Conservation (phyloP, 768 basidiomycete species). For the Leccinum truebloodii region DNA sequence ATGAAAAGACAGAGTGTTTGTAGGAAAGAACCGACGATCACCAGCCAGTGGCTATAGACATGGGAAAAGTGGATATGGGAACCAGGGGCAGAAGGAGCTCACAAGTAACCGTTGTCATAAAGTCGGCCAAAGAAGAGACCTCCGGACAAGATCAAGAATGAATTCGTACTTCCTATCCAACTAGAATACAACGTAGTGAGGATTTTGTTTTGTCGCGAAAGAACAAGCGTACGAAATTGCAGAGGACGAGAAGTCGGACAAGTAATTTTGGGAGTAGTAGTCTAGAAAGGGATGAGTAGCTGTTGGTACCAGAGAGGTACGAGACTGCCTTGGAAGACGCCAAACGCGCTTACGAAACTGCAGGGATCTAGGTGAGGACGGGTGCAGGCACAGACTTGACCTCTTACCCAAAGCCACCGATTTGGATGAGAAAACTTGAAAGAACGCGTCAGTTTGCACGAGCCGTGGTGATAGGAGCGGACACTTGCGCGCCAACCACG, state of each 20-base stretch:
- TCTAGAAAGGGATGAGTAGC: constrained; percentile 26
- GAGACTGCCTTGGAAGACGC: constrained; percentile 40
- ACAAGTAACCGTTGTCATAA: constrained; percentile 56
- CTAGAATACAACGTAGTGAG: constrained; percentile 17
- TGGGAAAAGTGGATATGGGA: background rate
- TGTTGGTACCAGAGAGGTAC: background rate
- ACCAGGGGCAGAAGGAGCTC: constrained; percentile 7
- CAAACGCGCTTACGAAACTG: constrained; percentile 39
- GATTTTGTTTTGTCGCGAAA: background rate
- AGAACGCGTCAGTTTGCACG: background rate
- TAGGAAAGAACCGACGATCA: constrained; percentile 45
- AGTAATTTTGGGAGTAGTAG: constrained; percentile 39
- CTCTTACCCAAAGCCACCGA: constrained; percentile 39
- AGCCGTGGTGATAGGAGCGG: background rate
- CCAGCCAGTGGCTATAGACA: constrained; percentile 39
- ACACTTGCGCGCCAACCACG: constrained; percentile 25
- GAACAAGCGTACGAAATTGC: constrained; percentile 34
- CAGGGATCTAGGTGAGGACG: background rate
- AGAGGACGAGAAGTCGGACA: constrained; percentile 38
- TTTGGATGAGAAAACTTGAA: constrained; percentile 37
- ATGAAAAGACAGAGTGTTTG: constrained; percentile 44
- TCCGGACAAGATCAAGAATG: constrained; percentile 43
- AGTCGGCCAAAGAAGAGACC: constrained; percentile 50
- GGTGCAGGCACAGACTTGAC: background rate
- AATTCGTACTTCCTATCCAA: constrained; percentile 52